Evolutionary conservation across 345 rosid species (phyloP).

Genomic region (Crucihimalaya himalaica): DNA sequence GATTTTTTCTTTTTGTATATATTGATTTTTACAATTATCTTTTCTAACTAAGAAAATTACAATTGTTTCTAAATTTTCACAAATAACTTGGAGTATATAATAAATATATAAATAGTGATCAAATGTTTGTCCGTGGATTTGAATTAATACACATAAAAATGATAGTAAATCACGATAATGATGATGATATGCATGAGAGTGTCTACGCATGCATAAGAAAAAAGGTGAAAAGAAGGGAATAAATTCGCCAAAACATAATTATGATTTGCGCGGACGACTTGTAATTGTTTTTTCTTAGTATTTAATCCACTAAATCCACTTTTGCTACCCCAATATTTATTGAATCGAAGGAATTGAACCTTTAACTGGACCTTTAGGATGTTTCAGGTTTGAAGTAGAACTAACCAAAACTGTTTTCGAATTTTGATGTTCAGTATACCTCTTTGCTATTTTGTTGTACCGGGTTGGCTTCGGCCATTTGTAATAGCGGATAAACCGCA

Average conservation of each 20-base stretch:
- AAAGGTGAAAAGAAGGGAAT: slow-evolving; percentile 32
- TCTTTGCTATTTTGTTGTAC: too few relatives aligned
- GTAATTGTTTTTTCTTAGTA: slow-evolving; percentile 13
- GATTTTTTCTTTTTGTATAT: not conserved
- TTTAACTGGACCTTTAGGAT: not conserved
- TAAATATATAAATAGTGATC: not conserved
- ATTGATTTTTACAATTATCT: not conserved
- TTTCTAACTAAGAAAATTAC: not conserved
- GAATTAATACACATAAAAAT: slow-evolving; percentile 7
- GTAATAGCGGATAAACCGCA: too few relatives aligned
- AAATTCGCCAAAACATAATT: slow-evolving; percentile 37
- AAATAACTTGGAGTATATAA: not conserved
- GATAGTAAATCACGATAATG: slow-evolving; percentile 31
- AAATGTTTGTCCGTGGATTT: not conserved
- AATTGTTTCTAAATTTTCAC: not conserved
- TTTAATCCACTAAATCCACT: slow-evolving; percentile 10
- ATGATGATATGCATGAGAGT: slow-evolving; percentile 42
- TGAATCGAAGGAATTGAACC: not conserved
- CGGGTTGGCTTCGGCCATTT: too few relatives aligned
- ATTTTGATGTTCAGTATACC: too few relatives aligned
- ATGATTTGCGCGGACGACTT: slow-evolving; percentile 31
- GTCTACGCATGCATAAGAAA: slow-evolving; percentile 36
- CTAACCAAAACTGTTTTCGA: not conserved
- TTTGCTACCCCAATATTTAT: not conserved
- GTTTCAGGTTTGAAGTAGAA: not conserved